Base-by-base conservation (phyloP, 139 green algal species). In the Trebouxia sp. region DNA sequence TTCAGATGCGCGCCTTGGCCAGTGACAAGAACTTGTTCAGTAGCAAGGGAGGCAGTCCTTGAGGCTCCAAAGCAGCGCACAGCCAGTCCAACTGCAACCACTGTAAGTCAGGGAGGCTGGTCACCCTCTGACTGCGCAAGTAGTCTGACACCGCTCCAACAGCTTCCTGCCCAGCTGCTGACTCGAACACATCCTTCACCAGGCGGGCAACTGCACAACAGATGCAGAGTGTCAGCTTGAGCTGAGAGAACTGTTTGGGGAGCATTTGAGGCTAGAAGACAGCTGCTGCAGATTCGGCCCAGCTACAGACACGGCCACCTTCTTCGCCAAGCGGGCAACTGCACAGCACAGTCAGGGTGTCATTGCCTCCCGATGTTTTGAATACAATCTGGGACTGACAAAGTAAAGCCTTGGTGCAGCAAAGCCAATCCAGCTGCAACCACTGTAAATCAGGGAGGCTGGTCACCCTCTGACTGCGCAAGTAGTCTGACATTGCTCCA, bases 1-100 rank as follows among this genome's bases (percentile, higher is more conserved):
- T 42, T 22, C 26, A 72, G 32, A 77, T 81, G 7, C 55, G 51
- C n/a, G 48, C 53, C 53, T 65, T 48, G 11, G 76, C 76, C 20
- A 75, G 37, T 0, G 53, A 62, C 55, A 81, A 12, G 55, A 81
- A 81, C 55, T 81, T 81, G 76, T 81, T 81, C 35, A 81, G 55
- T 55, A 81, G 76, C 35, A 81, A 55, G 37, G 76, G 76, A 50
- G 76, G 58, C 24, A 81, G 15, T 7, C 76, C 76, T 38, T 72
- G 39, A 38, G 76, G 76, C 53, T 75, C 53, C 55, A 81, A 24
- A 28, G 76, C 76, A 37, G 45, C 53, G 26, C 62, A 69, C 26
- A 81, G 55, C 76, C 76, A 81, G 32, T 67, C 53, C 39, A 81
- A 55, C 76, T 81, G 53, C 55, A 81, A 38, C 39, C 65, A 81